Evolutionary conservation across 768 basidiomycete genomes (phyloP).

Genomic region (Boletus rubropictus): DNA sequence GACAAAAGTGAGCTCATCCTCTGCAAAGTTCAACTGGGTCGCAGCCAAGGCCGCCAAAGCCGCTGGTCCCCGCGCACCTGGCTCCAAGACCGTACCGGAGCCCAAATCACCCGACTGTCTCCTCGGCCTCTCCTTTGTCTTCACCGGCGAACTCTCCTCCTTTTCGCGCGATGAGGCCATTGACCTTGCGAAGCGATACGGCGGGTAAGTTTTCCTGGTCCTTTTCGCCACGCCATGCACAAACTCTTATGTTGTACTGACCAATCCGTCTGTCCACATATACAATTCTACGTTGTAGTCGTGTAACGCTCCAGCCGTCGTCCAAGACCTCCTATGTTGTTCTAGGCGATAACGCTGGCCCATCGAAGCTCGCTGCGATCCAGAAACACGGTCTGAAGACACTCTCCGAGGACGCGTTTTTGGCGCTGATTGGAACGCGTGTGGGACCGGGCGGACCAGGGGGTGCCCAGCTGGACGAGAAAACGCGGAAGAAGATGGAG

Average conservation of each 20-base stretch:
- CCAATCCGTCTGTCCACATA: background rate
- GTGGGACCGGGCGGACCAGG: conserved; percentile 39
- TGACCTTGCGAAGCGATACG: conserved; percentile 88
- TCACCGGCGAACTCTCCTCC: conserved; percentile 87
- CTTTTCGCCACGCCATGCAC: background rate
- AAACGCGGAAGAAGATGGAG: conserved; percentile 72
- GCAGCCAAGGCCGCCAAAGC: conserved; percentile 55
- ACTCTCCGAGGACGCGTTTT: conserved; percentile 81
- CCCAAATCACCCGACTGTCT: conserved; percentile 78
- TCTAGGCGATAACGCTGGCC: conserved; percentile 82
- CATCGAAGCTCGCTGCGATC: conserved; percentile 81
- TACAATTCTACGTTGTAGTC: conserved; percentile 41
- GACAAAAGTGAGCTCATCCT: background rate
- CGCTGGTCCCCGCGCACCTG: conserved; percentile 52
- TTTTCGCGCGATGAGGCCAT: conserved; percentile 83
- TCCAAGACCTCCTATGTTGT: conserved; percentile 87
- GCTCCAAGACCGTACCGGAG: conserved; percentile 58
- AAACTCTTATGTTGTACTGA: background rate
- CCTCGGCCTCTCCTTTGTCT: conserved; percentile 85
- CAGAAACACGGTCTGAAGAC: conserved; percentile 73
- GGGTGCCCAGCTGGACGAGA: conserved; percentile 56
- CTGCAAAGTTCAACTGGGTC: conserved; percentile 38
- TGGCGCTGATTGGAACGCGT: conserved; percentile 73
- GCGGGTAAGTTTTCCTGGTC: conserved; percentile 53
- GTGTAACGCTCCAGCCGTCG: conserved; percentile 83